A percentile compares a stretch with the other conserved stretches of the same genome.
phyloP scores from a whole-genome alignment of 2,329 filamentous ascomycete genomes.

The Trichoderma aggressivum region DNA sequence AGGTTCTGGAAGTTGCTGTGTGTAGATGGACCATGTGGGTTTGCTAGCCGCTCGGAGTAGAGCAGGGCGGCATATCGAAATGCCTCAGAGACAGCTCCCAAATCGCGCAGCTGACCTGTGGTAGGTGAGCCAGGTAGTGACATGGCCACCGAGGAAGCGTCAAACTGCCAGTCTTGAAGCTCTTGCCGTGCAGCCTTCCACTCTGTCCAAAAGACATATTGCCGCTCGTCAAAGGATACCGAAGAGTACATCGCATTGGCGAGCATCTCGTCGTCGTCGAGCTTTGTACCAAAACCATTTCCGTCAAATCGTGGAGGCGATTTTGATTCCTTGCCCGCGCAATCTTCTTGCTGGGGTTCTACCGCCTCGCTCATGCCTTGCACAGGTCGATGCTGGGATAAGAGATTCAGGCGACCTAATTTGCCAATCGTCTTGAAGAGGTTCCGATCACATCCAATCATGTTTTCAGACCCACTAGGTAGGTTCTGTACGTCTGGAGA shows the following conservation, averaged over 20 bases:
- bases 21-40: constrained; percentile 67
- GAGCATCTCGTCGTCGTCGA: constrained; percentile 54
- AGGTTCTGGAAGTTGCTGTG: constrained; percentile 79
- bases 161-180: constrained; percentile 79
- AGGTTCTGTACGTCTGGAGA: constrained; percentile 47
- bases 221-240: constrained; percentile 53
- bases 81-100: constrained; percentile 80
- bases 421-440: constrained; percentile 84
- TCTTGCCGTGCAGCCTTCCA: constrained; percentile 77
- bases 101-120: constrained; percentile 64
- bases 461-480: constrained; percentile 69
- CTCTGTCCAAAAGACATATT: constrained; percentile 74
- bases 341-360: constrained; percentile 25
- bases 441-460: constrained; percentile 81
- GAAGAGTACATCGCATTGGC: constrained; percentile 33
- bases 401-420: constrained; percentile 77
- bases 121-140: constrained; percentile 51
- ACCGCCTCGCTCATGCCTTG: constrained; percentile 32
- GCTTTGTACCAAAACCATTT: constrained; percentile 58
- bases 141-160: constrained; percentile 49
- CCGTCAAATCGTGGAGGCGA: constrained; percentile 59
- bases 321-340: constrained; percentile 11
- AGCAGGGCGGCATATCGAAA: constrained; percentile 87
- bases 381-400: constrained; percentile 67
- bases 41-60: constrained; percentile 83